Conservation (phyloP, 306 rosid genomes). For the Luffa aegyptiaca region DNA sequence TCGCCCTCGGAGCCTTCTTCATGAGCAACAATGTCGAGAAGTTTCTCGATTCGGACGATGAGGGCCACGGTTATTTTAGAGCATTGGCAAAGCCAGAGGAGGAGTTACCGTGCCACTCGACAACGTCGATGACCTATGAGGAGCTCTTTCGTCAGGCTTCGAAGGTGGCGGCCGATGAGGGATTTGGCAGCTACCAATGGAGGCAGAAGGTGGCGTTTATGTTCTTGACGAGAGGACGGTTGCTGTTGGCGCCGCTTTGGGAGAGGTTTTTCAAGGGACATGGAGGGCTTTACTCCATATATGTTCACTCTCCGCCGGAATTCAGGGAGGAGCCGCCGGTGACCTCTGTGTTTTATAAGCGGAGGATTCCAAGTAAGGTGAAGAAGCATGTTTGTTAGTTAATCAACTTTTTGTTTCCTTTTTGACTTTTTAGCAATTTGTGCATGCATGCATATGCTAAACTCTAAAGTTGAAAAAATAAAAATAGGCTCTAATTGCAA, state of each 20-base stretch:
- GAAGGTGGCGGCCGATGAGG: constrained; percentile 4
- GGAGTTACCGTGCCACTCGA: constrained; percentile 18
- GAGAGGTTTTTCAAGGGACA: constrained; percentile 30
- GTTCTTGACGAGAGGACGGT: constrained; percentile 22
- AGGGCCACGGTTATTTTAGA: neutral
- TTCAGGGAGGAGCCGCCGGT: constrained; percentile 7
- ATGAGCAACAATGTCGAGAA: neutral
- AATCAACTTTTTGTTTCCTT: neutral
- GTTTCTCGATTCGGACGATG: constrained; percentile 8
- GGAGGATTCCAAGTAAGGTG: constrained; percentile 34
- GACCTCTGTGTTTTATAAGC: constrained; percentile 24
- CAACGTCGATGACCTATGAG: constrained; percentile 27
- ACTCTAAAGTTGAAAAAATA: too few species aligned
- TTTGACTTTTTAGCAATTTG: neutral
- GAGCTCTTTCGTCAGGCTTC: constrained; percentile 32
- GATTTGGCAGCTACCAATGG: constrained; percentile 10
- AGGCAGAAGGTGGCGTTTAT: constrained; percentile 29
- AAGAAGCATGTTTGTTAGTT: neutral
- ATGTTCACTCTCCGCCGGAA: constrained; percentile 24
- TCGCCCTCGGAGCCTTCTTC: constrained; percentile 8
- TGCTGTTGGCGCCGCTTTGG: constrained; percentile 35
- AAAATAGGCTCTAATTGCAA: too few species aligned
- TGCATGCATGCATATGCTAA: neutral
- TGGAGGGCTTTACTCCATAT: constrained; percentile 23
- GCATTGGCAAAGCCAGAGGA: neutral